Base-by-base conservation (phyloP, 768 basidiomycete species). In the Candolleomyces aberdarensis region DNA sequence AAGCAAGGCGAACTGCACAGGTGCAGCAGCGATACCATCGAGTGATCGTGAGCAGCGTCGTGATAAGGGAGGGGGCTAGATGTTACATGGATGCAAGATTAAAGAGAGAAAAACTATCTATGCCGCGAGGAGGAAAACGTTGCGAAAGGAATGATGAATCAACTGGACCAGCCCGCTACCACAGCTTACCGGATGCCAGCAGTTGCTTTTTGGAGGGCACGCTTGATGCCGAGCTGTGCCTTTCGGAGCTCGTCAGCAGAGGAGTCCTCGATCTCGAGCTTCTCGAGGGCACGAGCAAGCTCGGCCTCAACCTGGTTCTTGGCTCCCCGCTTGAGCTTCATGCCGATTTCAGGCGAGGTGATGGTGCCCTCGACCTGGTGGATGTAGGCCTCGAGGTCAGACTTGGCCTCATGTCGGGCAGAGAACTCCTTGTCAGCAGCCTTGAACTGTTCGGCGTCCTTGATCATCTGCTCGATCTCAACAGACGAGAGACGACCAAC, bases 401-500 rank as follows among this genome's bases (percentile, higher is more conserved):
- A 92, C 78, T 96, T 97, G 64, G 97, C 95, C 79, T 98, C 96
- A 74, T 99, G 97, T 66, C 92, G 92, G 59, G 96, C 89, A 64
- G 94, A 92, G 86, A 96, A 98, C 75, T 98, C 97, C 82, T 95
- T 97, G 85, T 94, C 92, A 29, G 91, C 93, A 73, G 87, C 85
- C 83, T 95, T 96, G 86, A 85, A 97, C 76, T 95, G 93, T 77
- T 98, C 96, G 57, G 97, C 94, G 72, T 98, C 96, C 84, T 96
- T 95, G 83, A 98, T 97, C 97, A 98, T 98, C 80, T 98, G 96
- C 71, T 98, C 96, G 65, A 99, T 99, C 84, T 99, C 97, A 67
- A 89, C 92, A 57, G 90, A 86, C 52, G 96, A 97, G 68, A 99
- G 87, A 79, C 97, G 96, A 66, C 97, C 97, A 72, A 98, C 97